Evolutionary conservation across 2,329 filamentous ascomycete genomes (phyloP), one percentile per base, ranked within the genome.

Genomic region (Emmonsiellopsis sp.): DNA sequence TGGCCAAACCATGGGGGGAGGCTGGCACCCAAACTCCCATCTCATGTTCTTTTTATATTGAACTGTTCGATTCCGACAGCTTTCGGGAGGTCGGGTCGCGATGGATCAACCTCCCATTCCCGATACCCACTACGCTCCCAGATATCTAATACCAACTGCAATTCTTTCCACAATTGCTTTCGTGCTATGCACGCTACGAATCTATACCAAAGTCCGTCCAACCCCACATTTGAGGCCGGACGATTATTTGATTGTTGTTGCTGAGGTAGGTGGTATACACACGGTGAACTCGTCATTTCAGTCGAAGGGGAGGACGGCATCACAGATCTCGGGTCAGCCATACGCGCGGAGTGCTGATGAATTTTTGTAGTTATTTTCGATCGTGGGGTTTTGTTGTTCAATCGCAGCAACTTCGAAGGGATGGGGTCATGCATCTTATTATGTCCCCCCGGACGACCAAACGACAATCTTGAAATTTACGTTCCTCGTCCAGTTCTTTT

Each of bases 191-290:
- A 8, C 5, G n/a, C 7, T 35, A 16, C 34, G 48, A 30, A 42
- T 42, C 7, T 41, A 41, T 35, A 41, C 48, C 15, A 51, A 51
- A 42, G 15, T 51, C 6, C 48, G 48, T 3, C 38, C 48, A 42
- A 15, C 35, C 10, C 48, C 16, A 11, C 35, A 26, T 26, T n/a
- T 51, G 20, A 11, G 10, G 5, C 2, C 32, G 35, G 32, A 40
- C 11, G 48, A 51, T 30, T 51, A 51, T 42, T 30, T 42, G 31
- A 51, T 51, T 31, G n/a, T 20, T 42, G 37, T 41, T 51, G 48
- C 34, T 11, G 15, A 13, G 47, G 47, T 50, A 38, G 15, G 34
- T 41, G 37, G 48, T 51, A 42, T 26, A 15, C 26, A 41, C 38
- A 38, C 15, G 16, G 13, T 7, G 7, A 20, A n/a, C n/a, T 35